These are phyloP conservation scores for Chlorella sp. DNA, from an alignment of 139 green algal genomes.

Conservation along the genomic window DNA sequence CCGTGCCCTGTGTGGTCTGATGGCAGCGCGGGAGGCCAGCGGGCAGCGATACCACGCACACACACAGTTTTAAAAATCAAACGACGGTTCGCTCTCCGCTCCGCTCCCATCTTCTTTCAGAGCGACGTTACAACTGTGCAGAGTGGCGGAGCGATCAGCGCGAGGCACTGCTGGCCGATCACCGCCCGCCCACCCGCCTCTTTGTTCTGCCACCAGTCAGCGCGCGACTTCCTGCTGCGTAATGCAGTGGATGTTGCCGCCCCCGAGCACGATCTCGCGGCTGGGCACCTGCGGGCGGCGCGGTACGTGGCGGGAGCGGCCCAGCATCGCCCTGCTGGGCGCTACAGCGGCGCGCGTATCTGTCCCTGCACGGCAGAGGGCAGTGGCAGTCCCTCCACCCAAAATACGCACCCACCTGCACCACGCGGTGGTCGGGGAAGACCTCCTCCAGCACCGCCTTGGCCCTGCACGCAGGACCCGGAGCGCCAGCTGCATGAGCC, in stretches of 20 bases:
- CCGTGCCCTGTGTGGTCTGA: too few species aligned
- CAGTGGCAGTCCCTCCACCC: too few species aligned
- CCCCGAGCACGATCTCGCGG: constrained; percentile 51
- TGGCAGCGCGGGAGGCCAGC: too few species aligned
- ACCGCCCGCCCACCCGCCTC: too few species aligned
- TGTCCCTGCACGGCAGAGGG: too few species aligned
- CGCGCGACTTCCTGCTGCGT: constrained; percentile 59
- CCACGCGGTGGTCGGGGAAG: constrained; percentile 46
- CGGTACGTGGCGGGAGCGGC: too few species aligned
- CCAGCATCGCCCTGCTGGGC: too few species aligned
- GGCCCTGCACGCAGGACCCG: constrained; percentile 8
- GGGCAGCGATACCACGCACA: too few species aligned
- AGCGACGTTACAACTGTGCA: background rate
- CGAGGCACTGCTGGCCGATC: background rate
- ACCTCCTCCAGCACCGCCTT: constrained; percentile 26
- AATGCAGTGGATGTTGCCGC: constrained; percentile 68
- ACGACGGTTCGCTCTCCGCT: background rate
- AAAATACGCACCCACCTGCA: too few species aligned
- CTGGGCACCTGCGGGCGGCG: too few species aligned
- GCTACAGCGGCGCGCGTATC: too few species aligned
- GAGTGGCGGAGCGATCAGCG: background rate
- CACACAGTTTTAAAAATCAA: too few species aligned
- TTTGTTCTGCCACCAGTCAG: constrained; percentile 10
- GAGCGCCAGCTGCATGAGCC: background rate
- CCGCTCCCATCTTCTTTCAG: background rate